These are phyloP conservation scores for Eucalyptus fibrosa DNA, from an alignment of 345 rosid genomes.

Conservation along the genomic window DNA sequence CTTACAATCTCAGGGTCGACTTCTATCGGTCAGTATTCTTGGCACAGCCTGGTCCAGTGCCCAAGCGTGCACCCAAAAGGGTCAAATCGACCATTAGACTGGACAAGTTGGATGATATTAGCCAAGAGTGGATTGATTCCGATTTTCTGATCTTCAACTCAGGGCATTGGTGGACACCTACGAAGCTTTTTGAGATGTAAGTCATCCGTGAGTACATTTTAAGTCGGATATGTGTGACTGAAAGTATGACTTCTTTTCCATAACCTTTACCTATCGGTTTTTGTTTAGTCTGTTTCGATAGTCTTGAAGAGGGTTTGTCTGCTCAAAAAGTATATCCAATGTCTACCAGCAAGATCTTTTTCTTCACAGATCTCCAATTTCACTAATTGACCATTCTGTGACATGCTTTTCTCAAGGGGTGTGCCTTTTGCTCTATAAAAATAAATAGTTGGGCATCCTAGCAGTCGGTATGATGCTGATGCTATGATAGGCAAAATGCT, in stretches of 20 bases:
- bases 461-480: background rate
- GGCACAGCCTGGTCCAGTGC: slow-evolving; percentile 37
- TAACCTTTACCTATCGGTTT: background rate
- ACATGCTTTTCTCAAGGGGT: background rate
- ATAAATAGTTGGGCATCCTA: background rate
- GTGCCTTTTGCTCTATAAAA: background rate
- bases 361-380: background rate
- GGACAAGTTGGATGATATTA: slow-evolving; percentile 47
- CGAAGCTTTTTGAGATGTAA: slow-evolving; percentile 66
- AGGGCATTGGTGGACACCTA: slow-evolving; percentile 73
- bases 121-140: slow-evolving; percentile 62
- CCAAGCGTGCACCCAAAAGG: slow-evolving; percentile 51
- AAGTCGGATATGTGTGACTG: background rate
- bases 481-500: background rate
- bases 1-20: slow-evolving; percentile 34
- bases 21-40: slow-evolving; percentile 63
- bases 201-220: background rate
- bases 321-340: background rate
- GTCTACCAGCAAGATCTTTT: background rate
- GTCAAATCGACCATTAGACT: slow-evolving; percentile 41
- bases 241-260: background rate
- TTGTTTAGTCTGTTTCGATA: background rate
- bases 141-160: slow-evolving; percentile 58
- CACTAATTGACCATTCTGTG: background rate
- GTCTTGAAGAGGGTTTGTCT: background rate